Conservation (phyloP, 495 filamentous ascomycete species). For the Trichodelitschia bisporula region DNA sequence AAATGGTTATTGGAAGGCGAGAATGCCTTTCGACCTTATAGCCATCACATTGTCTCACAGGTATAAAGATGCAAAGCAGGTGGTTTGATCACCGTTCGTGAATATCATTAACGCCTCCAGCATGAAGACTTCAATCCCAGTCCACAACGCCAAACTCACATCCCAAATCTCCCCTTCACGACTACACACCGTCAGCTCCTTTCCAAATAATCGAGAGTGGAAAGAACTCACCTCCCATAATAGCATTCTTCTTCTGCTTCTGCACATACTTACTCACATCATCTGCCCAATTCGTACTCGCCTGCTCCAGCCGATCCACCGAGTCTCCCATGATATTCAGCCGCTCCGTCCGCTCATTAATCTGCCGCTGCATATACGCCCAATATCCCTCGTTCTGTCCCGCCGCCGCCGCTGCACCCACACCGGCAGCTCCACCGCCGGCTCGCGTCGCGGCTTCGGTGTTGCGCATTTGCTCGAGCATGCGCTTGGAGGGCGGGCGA, state of each 20-base stretch:
- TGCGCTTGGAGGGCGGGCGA: slow-evolving; percentile 56
- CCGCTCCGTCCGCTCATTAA: slow-evolving; percentile 77
- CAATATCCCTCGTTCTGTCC: slow-evolving; percentile 31
- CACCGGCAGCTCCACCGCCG: slow-evolving; percentile 20
- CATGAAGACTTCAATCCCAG: too few species aligned
- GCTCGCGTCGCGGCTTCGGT: slow-evolving; percentile 28
- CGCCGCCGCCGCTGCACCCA: slow-evolving; percentile 9
- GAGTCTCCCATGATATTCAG: slow-evolving; percentile 59
- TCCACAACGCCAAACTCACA: too few species aligned
- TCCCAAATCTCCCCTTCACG: too few species aligned
- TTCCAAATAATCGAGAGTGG: too few species aligned
- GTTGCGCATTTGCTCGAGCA: slow-evolving; percentile 37
- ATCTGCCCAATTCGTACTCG: slow-evolving; percentile 55
- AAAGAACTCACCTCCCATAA: slow-evolving; percentile 43
- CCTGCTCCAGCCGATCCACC: slow-evolving; percentile 57
- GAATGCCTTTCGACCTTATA: too few species aligned
- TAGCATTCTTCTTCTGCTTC: slow-evolving; percentile 60
- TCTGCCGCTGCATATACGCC: slow-evolving; percentile 50
- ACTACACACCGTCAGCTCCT: too few species aligned
- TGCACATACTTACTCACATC: slow-evolving; percentile 70
- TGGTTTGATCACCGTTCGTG: too few species aligned
- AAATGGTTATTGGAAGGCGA: too few species aligned
- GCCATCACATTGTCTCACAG: too few species aligned
- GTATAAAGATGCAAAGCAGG: too few species aligned
- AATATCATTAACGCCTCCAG: too few species aligned